Evolutionary conservation across 2,329 filamentous ascomycete genomes (phyloP), one percentile per base, ranked within the genome.

Genomic region (Tothia fuscella): DNA sequence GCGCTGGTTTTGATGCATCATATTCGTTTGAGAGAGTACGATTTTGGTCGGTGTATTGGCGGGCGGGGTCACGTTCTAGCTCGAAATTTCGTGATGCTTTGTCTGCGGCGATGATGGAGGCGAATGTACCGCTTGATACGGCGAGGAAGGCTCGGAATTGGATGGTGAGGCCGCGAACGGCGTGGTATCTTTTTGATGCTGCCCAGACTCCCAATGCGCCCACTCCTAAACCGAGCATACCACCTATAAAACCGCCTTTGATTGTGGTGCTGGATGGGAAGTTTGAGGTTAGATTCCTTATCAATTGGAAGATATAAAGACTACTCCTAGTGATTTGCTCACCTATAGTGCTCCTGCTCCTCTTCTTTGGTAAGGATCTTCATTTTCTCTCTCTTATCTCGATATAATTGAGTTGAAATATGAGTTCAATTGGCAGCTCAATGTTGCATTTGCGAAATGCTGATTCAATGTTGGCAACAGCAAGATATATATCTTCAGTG

Each of bases 291-390:
- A n/a, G n/a, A n/a, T n/a, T n/a, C n/a, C n/a, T n/a, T n/a, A n/a
- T n/a, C n/a, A n/a, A n/a, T 24, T 16, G 7, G n/a, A n/a, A n/a
- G n/a, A n/a, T n/a, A n/a, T n/a, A n/a, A n/a, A n/a, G n/a, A n/a
- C n/a, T n/a, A n/a, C n/a, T n/a, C n/a, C n/a, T 22, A 25, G 30
- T 22, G 47, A 20, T 14, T 30, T 16, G 6, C 65, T 38, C 64
- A 78, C 74, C 70, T 66, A 74, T 93, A 94, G 73, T 95, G 88
- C 41, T 75, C 83, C 46, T 71, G 61, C 66, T 95, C 88, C 67
- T 95, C 85, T 75, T 95, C 86, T 61, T 89, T 86, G 54, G 83
- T 93, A 59, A 96, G 74, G 58, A 96, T 71, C 80, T 95, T 96
- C 91, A 96, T 98, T 48, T 38, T 71, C n/a, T n/a, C n/a, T n/a